These are phyloP conservation scores for Aspergillus tamarii DNA, from an alignment of 2,329 filamentous ascomycete genomes.

Conservation along the genomic window DNA sequence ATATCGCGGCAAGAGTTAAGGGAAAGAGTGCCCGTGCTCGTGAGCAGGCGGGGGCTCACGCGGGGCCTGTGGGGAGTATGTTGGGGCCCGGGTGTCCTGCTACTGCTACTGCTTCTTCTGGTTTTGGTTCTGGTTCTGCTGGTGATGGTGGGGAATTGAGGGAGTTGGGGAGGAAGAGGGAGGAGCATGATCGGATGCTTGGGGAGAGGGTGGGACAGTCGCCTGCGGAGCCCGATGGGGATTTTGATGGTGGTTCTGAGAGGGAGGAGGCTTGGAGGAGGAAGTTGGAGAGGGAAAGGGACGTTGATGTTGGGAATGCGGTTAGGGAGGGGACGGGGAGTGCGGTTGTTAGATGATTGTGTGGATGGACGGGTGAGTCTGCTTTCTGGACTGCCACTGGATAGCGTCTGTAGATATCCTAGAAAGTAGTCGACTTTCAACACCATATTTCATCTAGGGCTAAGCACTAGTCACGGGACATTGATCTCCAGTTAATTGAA, in stretches of 20 bases:
- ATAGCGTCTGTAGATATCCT: not conserved
- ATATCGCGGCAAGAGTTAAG: slow-evolving; percentile 37
- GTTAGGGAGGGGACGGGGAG: slow-evolving; percentile 33
- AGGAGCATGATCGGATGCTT: slow-evolving; percentile 38
- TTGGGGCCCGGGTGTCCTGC: slow-evolving; percentile 26
- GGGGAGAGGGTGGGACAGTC: slow-evolving; percentile 29
- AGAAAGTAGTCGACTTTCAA: not conserved
- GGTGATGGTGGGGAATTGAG: slow-evolving; percentile 22
- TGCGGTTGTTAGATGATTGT: slow-evolving; percentile 26
- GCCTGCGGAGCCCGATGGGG: slow-evolving; percentile 22
- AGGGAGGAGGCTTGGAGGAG: slow-evolving; percentile 23
- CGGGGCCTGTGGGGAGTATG: slow-evolving; percentile 37
- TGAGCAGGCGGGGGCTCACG: slow-evolving; percentile 38
- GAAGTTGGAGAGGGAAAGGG: slow-evolving; percentile 24
- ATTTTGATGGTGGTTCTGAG: slow-evolving; percentile 28
- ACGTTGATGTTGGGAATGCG: slow-evolving; percentile 33
- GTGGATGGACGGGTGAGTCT: too few relatives aligned
- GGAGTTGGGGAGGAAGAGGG: slow-evolving; percentile 38
- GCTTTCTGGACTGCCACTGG: not conserved
- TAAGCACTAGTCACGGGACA: not conserved
- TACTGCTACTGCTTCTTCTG: too few relatives aligned
- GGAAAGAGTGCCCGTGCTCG: slow-evolving; percentile 25
- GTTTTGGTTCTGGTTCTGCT: too few relatives aligned
- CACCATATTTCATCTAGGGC: not conserved
- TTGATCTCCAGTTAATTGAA: not conserved